phyloP scores from a whole-genome alignment of 2,329 filamentous ascomycete genomes.

The Claviceps quebecensis region DNA sequence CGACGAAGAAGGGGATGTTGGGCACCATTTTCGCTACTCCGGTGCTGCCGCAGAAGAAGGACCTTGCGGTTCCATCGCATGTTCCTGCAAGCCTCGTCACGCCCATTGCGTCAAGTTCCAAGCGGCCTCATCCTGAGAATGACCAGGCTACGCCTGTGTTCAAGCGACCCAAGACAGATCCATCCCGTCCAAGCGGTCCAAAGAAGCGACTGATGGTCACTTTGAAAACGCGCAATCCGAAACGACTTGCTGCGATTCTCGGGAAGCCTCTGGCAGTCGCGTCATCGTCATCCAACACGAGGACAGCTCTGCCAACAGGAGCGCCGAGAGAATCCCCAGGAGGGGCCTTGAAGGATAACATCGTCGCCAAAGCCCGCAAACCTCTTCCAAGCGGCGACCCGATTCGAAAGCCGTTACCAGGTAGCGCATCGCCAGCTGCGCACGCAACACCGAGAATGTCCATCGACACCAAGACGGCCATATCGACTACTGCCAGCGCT shows the following conservation, averaged over 20 bases:
- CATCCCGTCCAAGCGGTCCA: conserved; percentile 10
- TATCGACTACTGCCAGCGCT: conserved; percentile 12
- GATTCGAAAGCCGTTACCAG: conserved; percentile 20
- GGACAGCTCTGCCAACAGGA: conserved; percentile 21
- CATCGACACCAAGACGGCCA: conserved; percentile 10
- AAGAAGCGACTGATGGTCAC: conserved; percentile 24
- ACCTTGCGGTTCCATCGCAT: conserved; percentile 9
- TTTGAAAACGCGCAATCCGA: conserved; percentile 21
- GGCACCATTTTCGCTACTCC: conserved; percentile 3
- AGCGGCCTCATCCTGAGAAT: conserved; percentile 24
- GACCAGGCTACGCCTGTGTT: conserved; percentile 20
- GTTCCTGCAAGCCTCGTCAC: conserved; percentile 9
- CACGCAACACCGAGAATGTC: conserved; percentile 15
- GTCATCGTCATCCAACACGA: conserved; percentile 9
- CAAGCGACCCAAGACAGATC: conserved; percentile 23
- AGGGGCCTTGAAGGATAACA: conserved; percentile 15
- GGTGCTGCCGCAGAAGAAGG: not conserved
- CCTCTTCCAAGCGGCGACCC: conserved; percentile 20
- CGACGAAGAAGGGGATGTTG: not conserved
- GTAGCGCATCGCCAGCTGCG: conserved; percentile 11
- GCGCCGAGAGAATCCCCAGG: conserved; percentile 14
- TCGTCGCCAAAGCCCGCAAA: conserved; percentile 22
- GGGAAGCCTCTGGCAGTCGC: conserved; percentile 11
- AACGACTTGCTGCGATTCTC: conserved; percentile 21
- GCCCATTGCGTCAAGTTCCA: conserved; percentile 13